Base-by-base conservation (phyloP, 371 early-diverging fungal genomes). In the Lichtheimia ornata region DNA sequence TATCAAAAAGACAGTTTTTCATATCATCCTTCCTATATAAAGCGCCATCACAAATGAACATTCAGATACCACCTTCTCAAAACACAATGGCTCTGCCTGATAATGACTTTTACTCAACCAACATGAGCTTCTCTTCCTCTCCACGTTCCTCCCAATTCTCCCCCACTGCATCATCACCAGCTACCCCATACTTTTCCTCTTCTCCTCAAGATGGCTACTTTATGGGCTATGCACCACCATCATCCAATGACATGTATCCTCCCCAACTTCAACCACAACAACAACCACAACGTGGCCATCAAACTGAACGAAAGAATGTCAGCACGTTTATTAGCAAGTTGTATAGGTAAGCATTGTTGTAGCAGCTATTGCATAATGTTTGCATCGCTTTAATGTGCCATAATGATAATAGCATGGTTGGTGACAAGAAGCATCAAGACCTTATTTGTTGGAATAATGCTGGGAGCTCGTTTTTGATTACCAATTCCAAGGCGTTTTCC, bases 371-470 rank as follows among this genome's bases (percentile, higher is more conserved):
- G 6, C 35, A 35, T 35, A 11, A 35, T 35, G 22, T n/a, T n/a
- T 17, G 44, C 43, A 15, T 22, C 1, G 17, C 42, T 45, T 45
- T 42, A 40, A 12, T 49, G 22, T 56, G 14, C 42, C 1, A 5
- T 18, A 47, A 9, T 15, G 17, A 5, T 49, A 27, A 27, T 65
- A 86, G 87, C 69, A 91, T 93, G 91, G 88, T 92, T 40, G 73
- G 83, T 56, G 91, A 91, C 72, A 76, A 76, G 50, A 73, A 77
- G 50, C 85, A 87, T 67, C 88, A 89, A 67, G 58, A 85, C 42
- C 69, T 90, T 22, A 91, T 93, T 43, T 76, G 79, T 20, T 93
- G 93, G 93, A 78, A 89, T 1, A 85, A 83, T 5, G 82, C 83
- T 55, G 93, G 93, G 41, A 72, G 71, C n/a, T 91, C 92, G 2